Conservation (phyloP, 768 basidiomycete species). For the Trametes cubensis region DNA sequence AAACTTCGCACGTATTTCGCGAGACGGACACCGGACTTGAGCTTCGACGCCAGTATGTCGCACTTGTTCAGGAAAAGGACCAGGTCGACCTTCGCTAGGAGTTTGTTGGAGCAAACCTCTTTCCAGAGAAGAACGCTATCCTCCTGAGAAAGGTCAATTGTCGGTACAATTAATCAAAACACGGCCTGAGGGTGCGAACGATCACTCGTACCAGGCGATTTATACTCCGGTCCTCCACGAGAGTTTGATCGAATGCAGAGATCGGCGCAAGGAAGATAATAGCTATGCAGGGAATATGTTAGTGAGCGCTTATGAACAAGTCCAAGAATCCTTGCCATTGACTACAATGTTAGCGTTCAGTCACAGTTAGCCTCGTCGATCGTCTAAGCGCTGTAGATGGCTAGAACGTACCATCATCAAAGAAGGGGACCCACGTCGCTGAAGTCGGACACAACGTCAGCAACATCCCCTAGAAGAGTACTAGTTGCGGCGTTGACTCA, state of each 20-base stretch:
- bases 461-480: not conserved
- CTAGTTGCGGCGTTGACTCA: constrained; percentile 17
- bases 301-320: too few relatives aligned
- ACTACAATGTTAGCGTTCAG: constrained; percentile 5
- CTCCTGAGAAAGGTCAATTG: constrained; percentile 45
- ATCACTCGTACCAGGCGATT: constrained; percentile 47
- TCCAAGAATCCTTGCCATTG: constrained; percentile 15
- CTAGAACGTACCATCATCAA: constrained; percentile 49
- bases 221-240: constrained; percentile 53
- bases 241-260: constrained; percentile 57
- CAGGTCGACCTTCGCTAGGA: constrained; percentile 70
- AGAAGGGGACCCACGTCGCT: constrained; percentile 60
- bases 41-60: constrained; percentile 70
- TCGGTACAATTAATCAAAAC: not conserved
- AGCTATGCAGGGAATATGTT: constrained; percentile 41
- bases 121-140: constrained; percentile 81
- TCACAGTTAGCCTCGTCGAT: not conserved
- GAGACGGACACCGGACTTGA: constrained; percentile 63
- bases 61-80: constrained; percentile 85
- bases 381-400: not conserved
- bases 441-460: not conserved
- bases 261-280: constrained; percentile 65
- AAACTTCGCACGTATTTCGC: constrained; percentile 74
- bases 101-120: constrained; percentile 68
- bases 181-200: not conserved